These are phyloP conservation scores for Chrysanthemum makinoi DNA, from an alignment of 129 eudicot species.

Conservation along the genomic window DNA sequence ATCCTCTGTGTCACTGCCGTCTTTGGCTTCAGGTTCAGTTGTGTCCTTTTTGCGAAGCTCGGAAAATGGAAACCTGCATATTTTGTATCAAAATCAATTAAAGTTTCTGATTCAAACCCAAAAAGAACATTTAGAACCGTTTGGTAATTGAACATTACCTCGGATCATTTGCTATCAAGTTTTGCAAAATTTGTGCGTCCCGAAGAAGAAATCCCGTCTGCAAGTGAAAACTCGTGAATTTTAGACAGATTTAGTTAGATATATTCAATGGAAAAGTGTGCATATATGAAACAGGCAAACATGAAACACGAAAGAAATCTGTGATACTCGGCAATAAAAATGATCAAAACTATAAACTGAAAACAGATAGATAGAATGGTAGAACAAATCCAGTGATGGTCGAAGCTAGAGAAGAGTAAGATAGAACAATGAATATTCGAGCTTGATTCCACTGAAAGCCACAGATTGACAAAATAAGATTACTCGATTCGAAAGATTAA, in stretches of 20 bases:
- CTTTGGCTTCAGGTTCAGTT: slow-evolving; percentile 64
- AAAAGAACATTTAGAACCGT: not conserved
- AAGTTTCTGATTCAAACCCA: not conserved
- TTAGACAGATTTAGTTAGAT: not conserved
- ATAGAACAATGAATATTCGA: too few species aligned
- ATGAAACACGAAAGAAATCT: not conserved
- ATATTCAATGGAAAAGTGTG: not conserved
- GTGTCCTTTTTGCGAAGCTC: slow-evolving; percentile 48
- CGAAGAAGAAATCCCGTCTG: slow-evolving; percentile 66
- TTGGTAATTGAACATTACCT: slow-evolving; percentile 33
- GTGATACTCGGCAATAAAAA: too few species aligned
- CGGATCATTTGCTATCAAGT: slow-evolving; percentile 31
- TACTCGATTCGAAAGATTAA: too few species aligned
- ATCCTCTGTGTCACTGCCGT: slow-evolving; percentile 81
- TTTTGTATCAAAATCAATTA: not conserved
- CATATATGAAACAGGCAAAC: not conserved
- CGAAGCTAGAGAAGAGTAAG: too few species aligned
- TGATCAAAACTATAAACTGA: too few species aligned
- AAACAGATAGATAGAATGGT: too few species aligned
- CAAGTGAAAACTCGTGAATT: not conserved
- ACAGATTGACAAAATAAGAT: too few species aligned
- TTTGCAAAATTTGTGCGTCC: slow-evolving; percentile 29
- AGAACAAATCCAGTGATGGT: too few species aligned
- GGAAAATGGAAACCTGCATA: slow-evolving; percentile 62
- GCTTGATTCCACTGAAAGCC: too few species aligned